Conservation (phyloP, 2,329 filamentous ascomycete species). For the Phialophora expanda region DNA sequence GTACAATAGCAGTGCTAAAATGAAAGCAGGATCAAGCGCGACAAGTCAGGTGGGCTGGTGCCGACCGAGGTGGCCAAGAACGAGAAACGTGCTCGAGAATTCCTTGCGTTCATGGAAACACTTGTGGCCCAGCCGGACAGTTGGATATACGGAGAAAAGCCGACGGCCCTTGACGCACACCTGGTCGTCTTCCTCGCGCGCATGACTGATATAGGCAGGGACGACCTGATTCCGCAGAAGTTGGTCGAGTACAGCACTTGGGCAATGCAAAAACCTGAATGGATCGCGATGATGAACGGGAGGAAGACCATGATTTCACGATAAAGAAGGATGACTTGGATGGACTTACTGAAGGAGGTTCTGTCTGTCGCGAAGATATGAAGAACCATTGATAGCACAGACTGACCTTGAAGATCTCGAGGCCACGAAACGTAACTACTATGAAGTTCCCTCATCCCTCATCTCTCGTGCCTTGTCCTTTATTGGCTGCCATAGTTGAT, state of each 20-base stretch:
- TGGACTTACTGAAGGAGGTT: too few species aligned
- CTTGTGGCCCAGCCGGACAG: not conserved
- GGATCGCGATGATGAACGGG: conserved; percentile 8
- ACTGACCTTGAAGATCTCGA: too few species aligned
- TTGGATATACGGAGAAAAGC: not conserved
- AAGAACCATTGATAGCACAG: too few species aligned
- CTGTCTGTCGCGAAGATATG: too few species aligned
- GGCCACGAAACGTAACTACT: too few species aligned
- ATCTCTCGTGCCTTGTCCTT: too few species aligned
- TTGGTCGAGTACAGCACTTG: not conserved
- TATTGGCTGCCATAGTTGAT: too few species aligned
- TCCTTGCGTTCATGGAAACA: not conserved
- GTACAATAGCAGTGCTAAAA: not conserved
- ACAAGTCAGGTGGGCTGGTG: conserved; percentile 17
- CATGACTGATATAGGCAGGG: conserved; percentile 6
- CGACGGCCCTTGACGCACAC: conserved; percentile 13
- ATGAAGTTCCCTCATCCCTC: too few species aligned
- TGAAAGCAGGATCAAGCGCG: conserved; percentile 5
- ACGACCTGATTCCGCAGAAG: not conserved
- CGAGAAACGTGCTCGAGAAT: conserved; percentile 1
- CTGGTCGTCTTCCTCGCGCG: conserved; percentile 10
- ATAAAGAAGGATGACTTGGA: too few species aligned
- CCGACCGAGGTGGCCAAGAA: conserved; percentile 11
- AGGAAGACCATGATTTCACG: conserved; percentile 8
- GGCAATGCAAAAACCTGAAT: not conserved